phyloP scores from a whole-genome alignment of 2,329 filamentous ascomycete genomes.

The Xylaria sp. region DNA sequence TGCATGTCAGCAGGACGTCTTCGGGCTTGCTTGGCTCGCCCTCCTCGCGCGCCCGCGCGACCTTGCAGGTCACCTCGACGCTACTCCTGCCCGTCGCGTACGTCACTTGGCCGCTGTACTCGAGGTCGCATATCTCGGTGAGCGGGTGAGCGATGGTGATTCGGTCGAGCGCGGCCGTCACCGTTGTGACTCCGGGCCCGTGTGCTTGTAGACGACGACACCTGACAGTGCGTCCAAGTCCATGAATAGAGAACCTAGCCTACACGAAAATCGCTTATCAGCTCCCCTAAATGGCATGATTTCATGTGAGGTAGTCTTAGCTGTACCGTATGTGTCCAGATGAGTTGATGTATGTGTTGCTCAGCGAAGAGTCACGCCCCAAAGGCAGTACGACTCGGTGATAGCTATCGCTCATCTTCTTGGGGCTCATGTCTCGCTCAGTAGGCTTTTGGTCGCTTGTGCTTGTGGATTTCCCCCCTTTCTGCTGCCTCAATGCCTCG shows the following conservation, averaged over 20 bases:
- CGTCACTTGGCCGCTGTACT: conserved; percentile 66
- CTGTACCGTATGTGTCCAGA: conserved; percentile 72
- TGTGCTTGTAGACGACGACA: conserved; percentile 74
- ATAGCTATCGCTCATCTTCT: conserved; percentile 74
- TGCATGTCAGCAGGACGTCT: conserved; percentile 53
- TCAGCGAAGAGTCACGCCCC: conserved; percentile 75
- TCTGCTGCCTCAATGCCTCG: conserved; percentile 65
- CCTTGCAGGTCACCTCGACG: conserved; percentile 76
- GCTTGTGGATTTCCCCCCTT: conserved; percentile 45
- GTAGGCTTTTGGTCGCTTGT: conserved; percentile 30
- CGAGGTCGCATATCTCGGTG: conserved; percentile 78
- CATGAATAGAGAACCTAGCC: conserved; percentile 77
- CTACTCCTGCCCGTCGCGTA: conserved; percentile 76
- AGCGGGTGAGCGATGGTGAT: conserved; percentile 70
- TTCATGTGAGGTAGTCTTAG: neutral
- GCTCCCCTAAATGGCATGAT: neutral
- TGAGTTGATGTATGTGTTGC: conserved; percentile 79
- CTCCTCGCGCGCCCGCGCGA: conserved; percentile 68
- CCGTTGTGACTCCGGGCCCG: conserved; percentile 57
- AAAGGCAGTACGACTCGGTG: conserved; percentile 72
- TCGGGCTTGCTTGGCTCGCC: conserved; percentile 57
- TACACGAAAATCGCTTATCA: conserved; percentile 31
- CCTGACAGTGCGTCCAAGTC: conserved; percentile 80
- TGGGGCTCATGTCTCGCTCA: conserved; percentile 65
- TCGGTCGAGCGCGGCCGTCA: conserved; percentile 56